Conservation (phyloP, 257 asterid species). For the Salvia rosmarinus region DNA sequence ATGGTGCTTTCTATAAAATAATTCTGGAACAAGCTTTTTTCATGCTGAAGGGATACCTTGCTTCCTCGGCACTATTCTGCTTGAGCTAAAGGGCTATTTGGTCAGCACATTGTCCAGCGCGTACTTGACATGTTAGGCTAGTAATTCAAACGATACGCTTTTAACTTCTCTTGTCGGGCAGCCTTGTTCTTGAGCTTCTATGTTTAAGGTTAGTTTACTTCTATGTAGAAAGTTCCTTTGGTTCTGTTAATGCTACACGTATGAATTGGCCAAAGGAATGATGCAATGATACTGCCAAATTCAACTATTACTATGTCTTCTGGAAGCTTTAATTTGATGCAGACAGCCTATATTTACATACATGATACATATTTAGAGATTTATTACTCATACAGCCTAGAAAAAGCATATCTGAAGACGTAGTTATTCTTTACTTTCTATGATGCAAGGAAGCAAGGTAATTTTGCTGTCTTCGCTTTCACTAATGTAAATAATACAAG, state of each 20-base stretch:
- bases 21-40: neutral
- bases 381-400: too few species aligned
- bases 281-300: neutral
- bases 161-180: neutral
- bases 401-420: too few species aligned
- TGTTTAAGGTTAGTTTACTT: neutral
- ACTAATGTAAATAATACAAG: too few species aligned
- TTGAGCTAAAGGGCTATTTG: neutral
- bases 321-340: neutral
- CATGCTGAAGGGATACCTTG: neutral
- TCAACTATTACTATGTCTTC: neutral
- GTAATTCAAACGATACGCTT: neutral
- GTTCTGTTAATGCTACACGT: neutral
- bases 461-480: neutral
- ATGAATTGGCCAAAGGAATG: neutral
- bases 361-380: too few species aligned
- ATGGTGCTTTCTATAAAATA: neutral
- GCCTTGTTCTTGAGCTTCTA: neutral
- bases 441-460: neutral
- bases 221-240: neutral
- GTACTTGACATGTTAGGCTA: neutral
- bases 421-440: neutral
- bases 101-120: neutral
- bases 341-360: neutral
- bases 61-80: slow-evolving; percentile 5